Evolutionary conservation across 2,329 filamentous ascomycete species (phyloP).

Genomic region (Penicillium italicum): DNA sequence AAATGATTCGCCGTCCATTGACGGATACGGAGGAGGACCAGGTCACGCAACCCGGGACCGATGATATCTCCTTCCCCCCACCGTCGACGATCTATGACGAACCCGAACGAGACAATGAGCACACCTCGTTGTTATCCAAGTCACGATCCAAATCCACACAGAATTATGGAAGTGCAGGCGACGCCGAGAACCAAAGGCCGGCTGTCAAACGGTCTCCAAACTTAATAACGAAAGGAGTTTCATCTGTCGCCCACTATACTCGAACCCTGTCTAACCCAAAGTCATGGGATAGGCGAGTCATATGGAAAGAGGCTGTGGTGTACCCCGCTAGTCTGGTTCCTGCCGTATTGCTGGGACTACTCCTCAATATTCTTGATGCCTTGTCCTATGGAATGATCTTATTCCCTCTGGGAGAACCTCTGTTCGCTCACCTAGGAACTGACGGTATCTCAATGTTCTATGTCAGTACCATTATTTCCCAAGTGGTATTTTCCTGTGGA

Average conservation of each 20-base stretch:
- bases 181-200: constrained; percentile 31
- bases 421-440: constrained; percentile 81
- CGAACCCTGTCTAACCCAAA: constrained; percentile 57
- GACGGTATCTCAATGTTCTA: constrained; percentile 99
- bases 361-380: constrained; percentile 91
- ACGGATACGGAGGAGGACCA: constrained; percentile 24
- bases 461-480: constrained; percentile 91
- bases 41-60: constrained; percentile 12
- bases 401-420: constrained; percentile 81
- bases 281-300: constrained; percentile 64
- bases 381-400: constrained; percentile 96
- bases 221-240: constrained; percentile 16
- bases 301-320: constrained; percentile 63
- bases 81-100: constrained; percentile 19
- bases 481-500: constrained; percentile 78
- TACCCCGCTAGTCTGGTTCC: constrained; percentile 70
- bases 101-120: constrained; percentile 34
- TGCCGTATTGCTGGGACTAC: constrained; percentile 78
- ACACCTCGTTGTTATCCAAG: constrained; percentile 36
- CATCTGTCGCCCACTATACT: constrained; percentile 21
- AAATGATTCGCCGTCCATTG: constrained; percentile 47
- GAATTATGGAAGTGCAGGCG: constrained; percentile 31
- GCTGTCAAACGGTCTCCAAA: constrained; percentile 10
- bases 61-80: constrained; percentile 17
- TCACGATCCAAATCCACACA: constrained; percentile 26